Conservation (phyloP, 2,329 filamentous ascomycete species). For the Atkinsonella hypoxylon region DNA sequence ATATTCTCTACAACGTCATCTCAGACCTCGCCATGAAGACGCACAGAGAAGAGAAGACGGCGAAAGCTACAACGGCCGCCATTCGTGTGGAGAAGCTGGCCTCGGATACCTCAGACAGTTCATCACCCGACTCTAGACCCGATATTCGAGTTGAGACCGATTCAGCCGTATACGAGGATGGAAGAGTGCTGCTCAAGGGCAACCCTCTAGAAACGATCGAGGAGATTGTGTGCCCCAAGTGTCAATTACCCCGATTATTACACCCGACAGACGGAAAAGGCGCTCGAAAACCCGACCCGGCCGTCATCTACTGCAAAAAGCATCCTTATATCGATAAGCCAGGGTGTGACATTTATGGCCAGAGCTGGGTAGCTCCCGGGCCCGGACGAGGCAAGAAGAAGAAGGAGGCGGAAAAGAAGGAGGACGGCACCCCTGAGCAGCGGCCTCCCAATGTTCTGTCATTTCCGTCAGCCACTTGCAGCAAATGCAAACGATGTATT, state of each 20-base stretch:
- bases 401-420: constrained; percentile 59
- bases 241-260: constrained; percentile 61
- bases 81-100: constrained; percentile 53
- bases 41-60: constrained; percentile 68
- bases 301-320: constrained; percentile 65
- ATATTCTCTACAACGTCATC: constrained; percentile 64
- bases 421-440: constrained; percentile 38
- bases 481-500: constrained; percentile 55
- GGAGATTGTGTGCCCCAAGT: constrained; percentile 63
- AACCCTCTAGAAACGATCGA: constrained; percentile 60
- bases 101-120: constrained; percentile 40
- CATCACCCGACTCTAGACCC: constrained; percentile 39
- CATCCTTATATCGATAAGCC: constrained; percentile 66
- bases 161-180: constrained; percentile 59
- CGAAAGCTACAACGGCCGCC: constrained; percentile 53
- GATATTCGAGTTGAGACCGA: constrained; percentile 51
- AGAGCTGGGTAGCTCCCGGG: constrained; percentile 63
- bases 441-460: constrained; percentile 49
- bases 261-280: constrained; percentile 62
- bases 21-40: constrained; percentile 63
- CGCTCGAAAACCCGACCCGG: constrained; percentile 51
- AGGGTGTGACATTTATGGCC: constrained; percentile 71
- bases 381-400: constrained; percentile 66
- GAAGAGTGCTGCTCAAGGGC: constrained; percentile 54
- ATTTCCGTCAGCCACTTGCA: constrained; percentile 54